phyloP scores from a whole-genome alignment of 2,329 filamentous ascomycete species.

The Verticillium zaregamsianum region DNA sequence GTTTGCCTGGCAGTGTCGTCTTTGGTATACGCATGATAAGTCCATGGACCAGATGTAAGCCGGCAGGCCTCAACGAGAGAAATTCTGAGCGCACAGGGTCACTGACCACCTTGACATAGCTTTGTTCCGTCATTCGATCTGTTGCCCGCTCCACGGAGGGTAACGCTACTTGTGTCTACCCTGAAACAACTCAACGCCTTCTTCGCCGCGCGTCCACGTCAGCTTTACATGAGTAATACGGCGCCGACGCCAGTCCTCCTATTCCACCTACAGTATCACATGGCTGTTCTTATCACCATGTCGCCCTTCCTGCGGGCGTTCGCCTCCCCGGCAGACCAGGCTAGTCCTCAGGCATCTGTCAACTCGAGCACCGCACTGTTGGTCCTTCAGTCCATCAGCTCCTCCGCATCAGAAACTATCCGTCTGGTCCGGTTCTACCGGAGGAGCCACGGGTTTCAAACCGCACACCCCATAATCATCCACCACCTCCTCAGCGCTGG shows the following conservation, averaged over 20 bases:
- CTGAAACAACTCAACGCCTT: constrained; percentile 12
- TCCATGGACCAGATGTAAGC: constrained; percentile 15
- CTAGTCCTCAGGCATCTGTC: too few species aligned
- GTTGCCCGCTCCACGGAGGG: constrained; percentile 8
- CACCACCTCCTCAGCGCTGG: constrained; percentile 14
- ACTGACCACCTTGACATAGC: too few species aligned
- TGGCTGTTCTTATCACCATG: constrained; percentile 13
- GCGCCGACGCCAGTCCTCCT: constrained; percentile 11
- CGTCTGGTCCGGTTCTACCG: too few species aligned
- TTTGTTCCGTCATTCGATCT: too few species aligned
- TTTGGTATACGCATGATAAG: constrained; percentile 14
- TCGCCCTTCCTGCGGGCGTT: constrained; percentile 12
- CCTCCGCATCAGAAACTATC: too few species aligned
- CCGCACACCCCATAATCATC: constrained; percentile 10
- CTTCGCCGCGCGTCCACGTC: constrained; percentile 8
- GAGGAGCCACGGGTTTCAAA: background rate
- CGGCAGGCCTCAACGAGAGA: too few species aligned
- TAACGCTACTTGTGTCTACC: constrained; percentile 10
- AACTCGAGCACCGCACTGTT: too few species aligned
- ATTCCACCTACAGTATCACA: constrained; percentile 13
- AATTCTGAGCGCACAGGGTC: too few species aligned
- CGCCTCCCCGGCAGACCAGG: background rate
- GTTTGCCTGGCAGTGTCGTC: constrained; percentile 13
- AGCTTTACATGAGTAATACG: constrained; percentile 6
- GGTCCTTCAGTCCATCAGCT: too few species aligned